Conservation (phyloP, 495 filamentous ascomycete genomes). For the Trichoderma gamsii region DNA sequence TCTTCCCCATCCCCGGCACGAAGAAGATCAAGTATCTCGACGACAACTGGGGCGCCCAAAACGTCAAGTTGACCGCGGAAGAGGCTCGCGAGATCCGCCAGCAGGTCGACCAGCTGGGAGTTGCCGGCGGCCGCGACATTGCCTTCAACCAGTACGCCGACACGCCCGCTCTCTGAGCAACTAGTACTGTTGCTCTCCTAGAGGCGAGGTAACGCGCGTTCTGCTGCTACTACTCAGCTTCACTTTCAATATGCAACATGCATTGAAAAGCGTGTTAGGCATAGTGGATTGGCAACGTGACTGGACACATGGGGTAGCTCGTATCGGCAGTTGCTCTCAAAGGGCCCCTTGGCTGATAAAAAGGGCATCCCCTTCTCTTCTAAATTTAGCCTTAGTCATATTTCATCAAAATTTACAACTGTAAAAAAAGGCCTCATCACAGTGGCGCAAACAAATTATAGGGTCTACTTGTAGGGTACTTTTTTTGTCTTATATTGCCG, state of each 20-base stretch:
- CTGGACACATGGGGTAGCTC: background rate
- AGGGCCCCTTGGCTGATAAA: too few species aligned
- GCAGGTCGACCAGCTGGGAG: constrained; percentile 29
- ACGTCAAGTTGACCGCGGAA: constrained; percentile 37
- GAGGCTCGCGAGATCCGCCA: constrained; percentile 42
- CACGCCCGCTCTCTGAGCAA: constrained; percentile 15
- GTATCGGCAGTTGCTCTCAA: background rate
- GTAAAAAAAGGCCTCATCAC: too few species aligned
- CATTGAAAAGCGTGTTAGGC: background rate
- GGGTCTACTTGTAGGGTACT: too few species aligned
- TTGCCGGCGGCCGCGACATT: background rate
- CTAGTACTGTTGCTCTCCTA: background rate
- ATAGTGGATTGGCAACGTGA: constrained; percentile 1
- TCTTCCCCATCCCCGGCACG: constrained; percentile 53
- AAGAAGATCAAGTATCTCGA: constrained; percentile 52
- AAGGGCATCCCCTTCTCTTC: background rate
- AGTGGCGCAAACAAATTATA: too few species aligned
- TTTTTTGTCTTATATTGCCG: too few species aligned
- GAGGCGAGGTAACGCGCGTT: too few species aligned
- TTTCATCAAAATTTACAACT: too few species aligned
- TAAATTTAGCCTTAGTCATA: too few species aligned
- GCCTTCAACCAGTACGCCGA: constrained; percentile 17
- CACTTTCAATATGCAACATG: too few species aligned
- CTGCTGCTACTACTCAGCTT: too few species aligned
- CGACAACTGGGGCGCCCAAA: constrained; percentile 47